These are phyloP conservation scores for sorghum (Sorghum bicolor) DNA, from an alignment of 176 grass and related monocot species.

Conservation along the genomic window DNA sequence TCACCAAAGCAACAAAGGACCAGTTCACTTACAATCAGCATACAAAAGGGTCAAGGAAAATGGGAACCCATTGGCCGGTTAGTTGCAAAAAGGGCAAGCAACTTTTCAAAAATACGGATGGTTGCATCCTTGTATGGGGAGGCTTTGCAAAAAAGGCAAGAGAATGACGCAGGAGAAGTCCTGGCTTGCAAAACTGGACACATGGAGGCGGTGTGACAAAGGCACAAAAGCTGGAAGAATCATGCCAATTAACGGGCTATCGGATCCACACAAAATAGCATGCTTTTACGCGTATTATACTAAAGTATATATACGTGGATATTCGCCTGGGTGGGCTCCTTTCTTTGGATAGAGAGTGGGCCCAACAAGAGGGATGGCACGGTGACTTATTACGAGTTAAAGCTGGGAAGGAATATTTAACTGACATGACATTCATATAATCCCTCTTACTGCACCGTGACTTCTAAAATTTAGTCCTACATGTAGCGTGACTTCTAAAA, in stretches of 20 bases:
- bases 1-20: neutral
- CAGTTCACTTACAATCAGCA: neutral
- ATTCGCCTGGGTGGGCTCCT: neutral
- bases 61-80: neutral
- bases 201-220: neutral
- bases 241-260: neutral
- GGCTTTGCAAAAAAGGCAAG: neutral
- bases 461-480: too few species aligned
- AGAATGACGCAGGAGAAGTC: neutral
- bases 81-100: conserved; percentile 20
- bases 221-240: neutral
- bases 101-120: neutral
- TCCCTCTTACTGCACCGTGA: too few species aligned
- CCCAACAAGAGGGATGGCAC: neutral
- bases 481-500: too few species aligned
- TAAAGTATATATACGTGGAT: neutral
- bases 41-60: neutral
- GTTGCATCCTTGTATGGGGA: neutral
- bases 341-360: conserved; percentile 3
- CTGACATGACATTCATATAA: neutral
- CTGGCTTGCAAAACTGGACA: neutral
- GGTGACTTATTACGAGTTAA: neutral
- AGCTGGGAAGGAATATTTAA: conserved; percentile 31
- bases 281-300: neutral
- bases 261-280: conserved; percentile 1